Evolutionary conservation across 352 stramenopile species (phyloP).

Genomic region (Globisporangium middletonii): DNA sequence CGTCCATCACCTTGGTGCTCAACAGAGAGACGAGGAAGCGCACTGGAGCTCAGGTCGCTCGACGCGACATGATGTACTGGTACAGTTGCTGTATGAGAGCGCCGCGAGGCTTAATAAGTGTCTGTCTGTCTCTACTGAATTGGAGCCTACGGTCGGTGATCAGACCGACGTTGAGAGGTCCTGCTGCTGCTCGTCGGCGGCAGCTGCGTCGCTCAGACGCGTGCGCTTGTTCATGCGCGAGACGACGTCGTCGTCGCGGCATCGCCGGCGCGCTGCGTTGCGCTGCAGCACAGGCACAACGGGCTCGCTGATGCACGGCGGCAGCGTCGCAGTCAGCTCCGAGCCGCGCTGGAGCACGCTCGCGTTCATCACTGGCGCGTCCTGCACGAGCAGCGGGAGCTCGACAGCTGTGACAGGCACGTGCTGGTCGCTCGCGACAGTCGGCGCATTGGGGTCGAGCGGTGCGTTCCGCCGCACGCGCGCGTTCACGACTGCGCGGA

Average conservation of each 20-base stretch:
- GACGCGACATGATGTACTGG: too few relatives aligned
- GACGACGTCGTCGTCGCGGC: slow-evolving; percentile 30
- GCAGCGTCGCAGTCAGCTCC: slow-evolving; percentile 29
- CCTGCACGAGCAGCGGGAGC: slow-evolving; percentile 46
- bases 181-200: slow-evolving; percentile 40
- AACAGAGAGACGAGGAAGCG: too few relatives aligned
- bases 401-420: slow-evolving; percentile 29
- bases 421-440: slow-evolving; percentile 8
- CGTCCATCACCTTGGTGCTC: too few relatives aligned
- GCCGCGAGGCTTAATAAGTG: neutral
- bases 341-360: slow-evolving; percentile 59
- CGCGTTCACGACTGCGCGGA: slow-evolving; percentile 81
- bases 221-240: slow-evolving; percentile 47
- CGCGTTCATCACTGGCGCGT: slow-evolving; percentile 72
- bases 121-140: slow-evolving; percentile 19
- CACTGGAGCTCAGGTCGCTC: too few relatives aligned
- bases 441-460: too few relatives aligned
- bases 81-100: neutral
- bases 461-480: slow-evolving; percentile 54
- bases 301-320: slow-evolving; percentile 54
- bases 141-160: neutral
- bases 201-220: slow-evolving; percentile 32
- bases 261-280: slow-evolving; percentile 57
- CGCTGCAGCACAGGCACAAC: slow-evolving; percentile 66
- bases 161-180: slow-evolving; percentile 47